These are phyloP conservation scores for Aspergillus caelatus DNA, from an alignment of 2,329 filamentous ascomycete genomes.

Conservation along the genomic window DNA sequence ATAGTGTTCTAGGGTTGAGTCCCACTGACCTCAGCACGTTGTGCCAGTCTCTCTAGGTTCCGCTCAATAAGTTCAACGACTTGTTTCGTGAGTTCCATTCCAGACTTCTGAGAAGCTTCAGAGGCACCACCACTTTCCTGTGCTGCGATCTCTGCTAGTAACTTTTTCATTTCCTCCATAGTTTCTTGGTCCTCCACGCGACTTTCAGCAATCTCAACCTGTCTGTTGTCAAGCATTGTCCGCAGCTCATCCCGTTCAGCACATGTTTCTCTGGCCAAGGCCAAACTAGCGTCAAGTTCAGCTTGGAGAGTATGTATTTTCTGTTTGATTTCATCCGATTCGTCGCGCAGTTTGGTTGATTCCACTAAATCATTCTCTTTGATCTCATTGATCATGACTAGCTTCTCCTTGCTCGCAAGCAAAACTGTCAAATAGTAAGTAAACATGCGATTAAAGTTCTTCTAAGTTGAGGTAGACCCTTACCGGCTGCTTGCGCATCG, in stretches of 20 bases:
- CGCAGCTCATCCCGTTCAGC: constrained; percentile 44
- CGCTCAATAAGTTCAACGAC: constrained; percentile 61
- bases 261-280: constrained; percentile 41
- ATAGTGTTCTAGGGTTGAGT: neutral
- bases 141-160: constrained; percentile 44
- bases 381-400: constrained; percentile 41
- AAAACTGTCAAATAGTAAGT: constrained; percentile 34
- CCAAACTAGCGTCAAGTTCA: constrained; percentile 42
- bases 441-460: neutral
- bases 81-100: constrained; percentile 43
- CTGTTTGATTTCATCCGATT: constrained; percentile 37
- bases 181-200: constrained; percentile 44
- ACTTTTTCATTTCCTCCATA: constrained; percentile 44
- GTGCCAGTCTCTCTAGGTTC: constrained; percentile 47
- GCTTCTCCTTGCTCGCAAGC: constrained; percentile 41
- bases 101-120: constrained; percentile 39
- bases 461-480: constrained; percentile 16
- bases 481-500: constrained; percentile 41
- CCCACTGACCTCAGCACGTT: constrained; percentile 47
- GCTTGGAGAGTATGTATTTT: constrained; percentile 42
- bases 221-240: constrained; percentile 41
- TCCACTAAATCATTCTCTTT: constrained; percentile 40
- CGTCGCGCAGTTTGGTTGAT: constrained; percentile 35
- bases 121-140: constrained; percentile 35
- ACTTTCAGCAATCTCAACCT: constrained; percentile 41